These are phyloP conservation scores for Borovskyia barvae DNA, from an alignment of 208 protist species.

Conservation along the genomic window DNA sequence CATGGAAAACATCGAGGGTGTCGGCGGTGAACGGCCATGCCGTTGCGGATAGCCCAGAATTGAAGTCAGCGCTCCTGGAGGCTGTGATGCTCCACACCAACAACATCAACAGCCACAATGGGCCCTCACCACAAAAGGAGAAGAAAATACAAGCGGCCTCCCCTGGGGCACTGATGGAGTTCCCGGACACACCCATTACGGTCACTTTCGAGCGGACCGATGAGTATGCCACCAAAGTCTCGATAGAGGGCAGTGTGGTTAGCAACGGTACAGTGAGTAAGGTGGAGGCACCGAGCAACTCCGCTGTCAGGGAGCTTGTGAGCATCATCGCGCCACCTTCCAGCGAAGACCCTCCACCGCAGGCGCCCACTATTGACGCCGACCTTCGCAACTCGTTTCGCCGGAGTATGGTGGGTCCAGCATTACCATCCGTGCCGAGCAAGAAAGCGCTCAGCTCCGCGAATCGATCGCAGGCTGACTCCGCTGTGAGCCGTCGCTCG, in stretches of 20 bases:
- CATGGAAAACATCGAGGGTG: conserved; percentile 30
- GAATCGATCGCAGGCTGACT: not conserved
- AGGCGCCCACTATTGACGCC: conserved; percentile 17
- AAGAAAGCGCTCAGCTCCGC: not conserved
- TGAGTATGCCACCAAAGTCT: conserved; percentile 21
- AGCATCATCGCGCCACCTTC: conserved; percentile 29
- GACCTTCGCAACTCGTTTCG: conserved; percentile 27
- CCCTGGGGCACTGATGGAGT: not conserved
- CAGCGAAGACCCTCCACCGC: conserved; percentile 16
- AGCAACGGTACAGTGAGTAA: conserved; percentile 44
- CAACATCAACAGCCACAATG: conserved; percentile 1
- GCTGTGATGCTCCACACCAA: conserved; percentile 18
- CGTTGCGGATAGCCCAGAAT: conserved; percentile 49
- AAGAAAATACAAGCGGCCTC: not conserved
- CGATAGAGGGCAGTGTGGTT: conserved; percentile 61
- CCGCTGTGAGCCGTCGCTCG: not conserved
- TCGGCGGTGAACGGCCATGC: conserved; percentile 40
- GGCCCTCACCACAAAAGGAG: not conserved
- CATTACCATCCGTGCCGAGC: not conserved
- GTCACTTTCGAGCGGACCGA: conserved; percentile 45
- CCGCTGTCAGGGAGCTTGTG: conserved; percentile 34
- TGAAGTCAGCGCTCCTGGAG: conserved; percentile 45
- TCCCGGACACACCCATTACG: conserved; percentile 22
- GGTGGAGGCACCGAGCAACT: conserved; percentile 20
- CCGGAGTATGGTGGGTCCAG: conserved; percentile 27